Evolutionary conservation across 2,329 filamentous ascomycete genomes (phyloP).

Genomic region (Onygenales sp.): DNA sequence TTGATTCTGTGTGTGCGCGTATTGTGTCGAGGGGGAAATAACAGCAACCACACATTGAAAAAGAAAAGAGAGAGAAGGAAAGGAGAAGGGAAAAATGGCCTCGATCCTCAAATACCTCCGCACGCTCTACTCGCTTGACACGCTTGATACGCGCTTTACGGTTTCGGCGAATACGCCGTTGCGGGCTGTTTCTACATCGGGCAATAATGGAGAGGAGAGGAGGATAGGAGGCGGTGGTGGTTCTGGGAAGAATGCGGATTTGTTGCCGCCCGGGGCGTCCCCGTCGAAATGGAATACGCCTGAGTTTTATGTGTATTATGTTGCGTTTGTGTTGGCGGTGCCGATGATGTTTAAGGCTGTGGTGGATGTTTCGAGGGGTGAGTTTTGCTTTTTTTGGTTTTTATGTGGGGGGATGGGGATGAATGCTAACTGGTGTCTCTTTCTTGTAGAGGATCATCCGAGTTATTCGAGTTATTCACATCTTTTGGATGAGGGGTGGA

Average conservation of each 20-base stretch:
- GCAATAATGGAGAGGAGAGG: slow-evolving; percentile 10
- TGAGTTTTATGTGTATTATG: slow-evolving; percentile 77
- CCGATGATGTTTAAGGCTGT: slow-evolving; percentile 88
- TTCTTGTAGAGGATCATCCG: slow-evolving; percentile 60
- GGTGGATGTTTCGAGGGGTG: slow-evolving; percentile 75
- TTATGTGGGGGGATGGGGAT: not conserved
- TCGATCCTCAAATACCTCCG: slow-evolving; percentile 36
- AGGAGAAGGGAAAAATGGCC: slow-evolving; percentile 28
- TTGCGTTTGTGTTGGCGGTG: slow-evolving; percentile 56
- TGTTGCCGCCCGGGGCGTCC: slow-evolving; percentile 29
- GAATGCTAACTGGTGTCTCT: not conserved
- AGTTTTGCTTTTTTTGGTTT: slow-evolving; percentile 16
- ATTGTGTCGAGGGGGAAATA: no score
- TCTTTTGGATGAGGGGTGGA: slow-evolving; percentile 74
- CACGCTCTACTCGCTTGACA: slow-evolving; percentile 55
- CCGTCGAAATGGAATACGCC: slow-evolving; percentile 73
- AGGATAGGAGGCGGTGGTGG: not conserved
- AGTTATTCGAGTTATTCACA: slow-evolving; percentile 66
- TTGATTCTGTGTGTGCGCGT: no score
- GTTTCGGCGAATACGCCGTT: slow-evolving; percentile 61
- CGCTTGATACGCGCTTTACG: slow-evolving; percentile 63
- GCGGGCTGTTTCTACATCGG: slow-evolving; percentile 34
- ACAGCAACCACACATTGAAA: no score
- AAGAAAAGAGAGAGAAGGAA: no score
- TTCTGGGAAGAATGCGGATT: not conserved